Percentiles rank a stretch among this genome's conserved stretches.
These are phyloP conservation scores for Candida gorgasii DNA, from an alignment of 805 yeast genomes.

Conservation along the genomic window DNA sequence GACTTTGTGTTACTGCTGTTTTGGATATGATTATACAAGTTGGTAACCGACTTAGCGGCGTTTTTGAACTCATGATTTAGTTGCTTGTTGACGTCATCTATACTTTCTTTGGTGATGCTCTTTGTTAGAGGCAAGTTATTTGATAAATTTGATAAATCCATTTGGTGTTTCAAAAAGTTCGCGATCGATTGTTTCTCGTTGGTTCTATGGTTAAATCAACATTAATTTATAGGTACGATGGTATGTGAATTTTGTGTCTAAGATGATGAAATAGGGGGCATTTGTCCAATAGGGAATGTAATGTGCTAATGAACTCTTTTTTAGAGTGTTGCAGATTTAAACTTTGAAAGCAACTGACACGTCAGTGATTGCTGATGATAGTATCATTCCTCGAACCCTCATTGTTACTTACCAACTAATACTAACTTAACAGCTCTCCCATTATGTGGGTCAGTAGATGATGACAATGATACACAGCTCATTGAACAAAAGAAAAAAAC, in stretches of 20 bases:
- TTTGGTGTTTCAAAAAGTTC: conserved; percentile 17
- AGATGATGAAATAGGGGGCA: not conserved
- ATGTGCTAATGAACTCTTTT: too few relatives aligned
- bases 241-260: conserved; percentile 29
- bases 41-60: conserved; percentile 72
- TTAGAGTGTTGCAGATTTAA: too few relatives aligned
- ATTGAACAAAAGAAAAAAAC: conserved; percentile 81
- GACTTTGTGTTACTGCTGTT: conserved; percentile 6
- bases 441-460: conserved; percentile 87
- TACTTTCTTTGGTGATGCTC: conserved; percentile 48
- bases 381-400: too few relatives aligned
- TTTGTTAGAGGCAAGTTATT: conserved; percentile 53
- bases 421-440: conserved; percentile 87
- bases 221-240: conserved; percentile 63
- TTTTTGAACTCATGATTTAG: conserved; percentile 63
- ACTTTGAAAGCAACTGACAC: too few relatives aligned
- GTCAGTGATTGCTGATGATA: too few relatives aligned
- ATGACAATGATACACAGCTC: conserved; percentile 57
- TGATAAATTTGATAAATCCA: conserved; percentile 67
- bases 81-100: conserved; percentile 51
- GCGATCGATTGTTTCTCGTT: too few relatives aligned
- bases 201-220: conserved; percentile 69
- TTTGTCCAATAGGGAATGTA: too few relatives aligned
- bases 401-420: conserved; percentile 4
- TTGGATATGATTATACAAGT: conserved; percentile 29